Base-by-base conservation (phyloP, 371 early-diverging fungal species). In the Mortierella sp. region DNA sequence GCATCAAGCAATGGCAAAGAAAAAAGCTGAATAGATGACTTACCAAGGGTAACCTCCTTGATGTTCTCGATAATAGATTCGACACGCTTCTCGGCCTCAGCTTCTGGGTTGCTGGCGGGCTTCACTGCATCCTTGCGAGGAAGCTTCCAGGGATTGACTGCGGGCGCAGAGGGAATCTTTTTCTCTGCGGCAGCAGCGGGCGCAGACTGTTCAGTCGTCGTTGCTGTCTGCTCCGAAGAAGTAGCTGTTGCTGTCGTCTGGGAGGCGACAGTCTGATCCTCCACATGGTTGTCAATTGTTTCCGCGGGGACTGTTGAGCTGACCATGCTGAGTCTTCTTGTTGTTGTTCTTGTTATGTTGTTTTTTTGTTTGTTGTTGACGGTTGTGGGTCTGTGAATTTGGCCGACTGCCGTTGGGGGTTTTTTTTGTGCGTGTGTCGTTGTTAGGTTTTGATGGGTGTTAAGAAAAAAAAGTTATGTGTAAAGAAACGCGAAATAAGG, bases 131-230 rank as follows among this genome's bases (percentile, higher is more conserved):
- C 83, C 75, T 84, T 89, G 73, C 89, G 88, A 44, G 87, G 90
- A 72, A 61, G 31, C 21, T 91, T 89, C 93, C 93, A 93, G 72
- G 89, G 88, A 86, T 90, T 93, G 76, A 91, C 91, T 59, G 90
- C 83, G 71, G 93, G 93, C 72, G 89, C 88, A 37, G 91, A 69
- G 10, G 86, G 59, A 40, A 61, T 61, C 61, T 61, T 61, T 16
- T 61, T 61, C 21, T 61, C 31, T 34, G 34, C 11, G 26, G 53
- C 53, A 24, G 53, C 11, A 26, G 61, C 61, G 34, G 61, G 61
- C 34, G 61, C 61, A 61, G 61, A 34, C 54, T 61, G 61, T 19
- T 61, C 61, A 61, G 61, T 14, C 8, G 61, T 31, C 16, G 61
- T 19, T 16, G 34, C 31, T 19, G 34, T 34, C 50, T 50, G 50